Evolutionary conservation across 345 rosid species (phyloP).

Genomic region (Populus deltoides): DNA sequence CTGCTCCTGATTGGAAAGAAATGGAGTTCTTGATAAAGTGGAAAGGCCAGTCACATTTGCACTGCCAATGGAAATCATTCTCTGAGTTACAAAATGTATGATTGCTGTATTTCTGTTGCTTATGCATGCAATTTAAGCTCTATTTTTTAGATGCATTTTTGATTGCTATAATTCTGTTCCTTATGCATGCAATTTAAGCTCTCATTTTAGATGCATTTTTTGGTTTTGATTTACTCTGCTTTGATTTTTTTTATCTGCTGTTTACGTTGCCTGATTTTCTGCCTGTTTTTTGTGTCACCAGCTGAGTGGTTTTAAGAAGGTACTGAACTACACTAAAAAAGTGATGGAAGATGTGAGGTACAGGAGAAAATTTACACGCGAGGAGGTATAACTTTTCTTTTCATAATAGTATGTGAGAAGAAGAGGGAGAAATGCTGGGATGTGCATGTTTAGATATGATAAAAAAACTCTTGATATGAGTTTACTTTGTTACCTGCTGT

Average conservation of each 20-base stretch:
- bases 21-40: constrained; percentile 95
- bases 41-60: constrained; percentile 99
- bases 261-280: constrained; percentile 2
- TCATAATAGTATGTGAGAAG: not conserved
- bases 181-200: not conserved
- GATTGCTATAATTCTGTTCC: constrained; percentile 10
- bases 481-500: not conserved
- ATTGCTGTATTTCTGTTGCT: not conserved
- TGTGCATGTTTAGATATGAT: not conserved
- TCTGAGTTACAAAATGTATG: constrained; percentile 85
- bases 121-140: not conserved
- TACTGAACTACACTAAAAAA: constrained; percentile 86
- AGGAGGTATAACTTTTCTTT: constrained; percentile 60
- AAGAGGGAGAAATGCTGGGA: not conserved
- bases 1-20: constrained; percentile 79
- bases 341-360: constrained; percentile 80
- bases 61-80: constrained; percentile 92
- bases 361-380: constrained; percentile 73
- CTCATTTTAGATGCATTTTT: not conserved
- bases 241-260: not conserved
- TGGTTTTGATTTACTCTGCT: not conserved
- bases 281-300: constrained; percentile 34
- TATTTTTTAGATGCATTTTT: not conserved
- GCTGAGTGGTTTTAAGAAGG: constrained; percentile 98
- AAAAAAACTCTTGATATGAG: not conserved